Evolutionary conservation across 176 grass and related monocot species (phyloP), one percentile per base, ranked within the genome.

Genomic region (Bonia amplexicaulis): DNA sequence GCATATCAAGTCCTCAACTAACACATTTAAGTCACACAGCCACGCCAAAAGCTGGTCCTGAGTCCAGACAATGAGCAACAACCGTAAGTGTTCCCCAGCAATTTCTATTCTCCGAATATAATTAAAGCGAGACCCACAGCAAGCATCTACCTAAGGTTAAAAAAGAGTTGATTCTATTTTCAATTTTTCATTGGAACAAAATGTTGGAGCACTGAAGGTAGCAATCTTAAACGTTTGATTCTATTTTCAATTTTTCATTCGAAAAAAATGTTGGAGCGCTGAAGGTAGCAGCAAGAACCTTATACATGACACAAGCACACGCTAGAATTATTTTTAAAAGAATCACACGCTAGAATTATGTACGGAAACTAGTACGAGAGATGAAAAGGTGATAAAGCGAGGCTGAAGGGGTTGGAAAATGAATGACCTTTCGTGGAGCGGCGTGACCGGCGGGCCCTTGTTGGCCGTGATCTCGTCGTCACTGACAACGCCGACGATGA

Each of bases 381-480:
- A 76, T 20, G 3, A 33, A 68, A 48, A 69, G 0, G 46, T 2
- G 53, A 13, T n/a, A 37, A 6, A 20, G 1, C 25, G 48, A n/a
- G 17, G 39, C 1, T 23, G 31, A 64, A 59, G 48, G 41, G 29
- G 31, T 31, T 9, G 59, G 69, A 15, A 65, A 37, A 9, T 72
- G 41, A 95, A 9, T 72, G 41, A 95, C 95, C 95, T 97, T 75
- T 97, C 93, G 19, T 90, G 82, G 16, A 93, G 80, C 4, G 93
- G 91, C 69, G 93, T 95, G 73, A 97, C 95, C 2, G 95, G 93
- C 0, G 95, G 90, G 0, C 95, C 95, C 82, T 97, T 97, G 53
- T 97, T 97, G 55, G 76, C 91, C 26, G 80, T 95, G 85, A 95
- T 97, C 95, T 97, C 95, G 22, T 90, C 87, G 54, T 95, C 93